Percentiles rank a stretch among this genome's conserved stretches.
Conservation (phyloP, 1,284 basidiomycete species). For the Phellinidium pouzarii region DNA sequence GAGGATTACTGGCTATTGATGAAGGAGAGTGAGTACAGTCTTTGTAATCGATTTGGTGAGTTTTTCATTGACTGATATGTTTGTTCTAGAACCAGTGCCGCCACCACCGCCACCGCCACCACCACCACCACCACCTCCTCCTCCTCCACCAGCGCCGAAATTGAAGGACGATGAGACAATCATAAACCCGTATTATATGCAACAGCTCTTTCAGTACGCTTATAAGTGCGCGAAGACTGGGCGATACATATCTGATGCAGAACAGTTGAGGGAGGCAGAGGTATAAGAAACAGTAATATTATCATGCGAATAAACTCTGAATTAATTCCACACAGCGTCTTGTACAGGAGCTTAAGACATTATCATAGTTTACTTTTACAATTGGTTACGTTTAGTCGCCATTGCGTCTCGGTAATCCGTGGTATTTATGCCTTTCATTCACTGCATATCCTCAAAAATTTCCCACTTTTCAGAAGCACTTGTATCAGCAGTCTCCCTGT, state of each 20-base stretch:
- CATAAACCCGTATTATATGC: conserved; percentile 71
- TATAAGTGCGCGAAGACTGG: conserved; percentile 27
- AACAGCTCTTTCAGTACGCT: conserved; percentile 59
- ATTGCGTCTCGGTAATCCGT: not conserved
- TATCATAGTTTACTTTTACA: not conserved
- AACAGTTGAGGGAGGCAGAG: conserved; percentile 5
- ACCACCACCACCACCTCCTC: not conserved
- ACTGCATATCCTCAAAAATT: not conserved
- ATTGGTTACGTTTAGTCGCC: not conserved
- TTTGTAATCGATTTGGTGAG: not conserved
- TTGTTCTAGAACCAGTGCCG: too few relatives aligned
- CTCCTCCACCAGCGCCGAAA: conserved; percentile 20
- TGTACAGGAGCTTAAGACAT: conserved; percentile 7
- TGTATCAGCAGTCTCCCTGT: not conserved
- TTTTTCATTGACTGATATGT: not conserved
- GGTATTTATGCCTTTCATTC: not conserved
- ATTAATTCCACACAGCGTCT: conserved; percentile 1
- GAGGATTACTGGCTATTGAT: conserved; percentile 61
- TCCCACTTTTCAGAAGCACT: not conserved
- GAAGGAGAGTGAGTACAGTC: conserved; percentile 25
- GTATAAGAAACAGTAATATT: not conserved
- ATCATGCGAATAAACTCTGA: not conserved
- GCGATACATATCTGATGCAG: conserved; percentile 1
- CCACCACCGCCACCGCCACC: not conserved
- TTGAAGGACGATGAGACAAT: conserved; percentile 54